Evolutionary conservation across 2,329 filamentous ascomycete genomes (phyloP), one percentile per base, ranked within the genome.

Genomic region (Clarireedia paspali): DNA sequence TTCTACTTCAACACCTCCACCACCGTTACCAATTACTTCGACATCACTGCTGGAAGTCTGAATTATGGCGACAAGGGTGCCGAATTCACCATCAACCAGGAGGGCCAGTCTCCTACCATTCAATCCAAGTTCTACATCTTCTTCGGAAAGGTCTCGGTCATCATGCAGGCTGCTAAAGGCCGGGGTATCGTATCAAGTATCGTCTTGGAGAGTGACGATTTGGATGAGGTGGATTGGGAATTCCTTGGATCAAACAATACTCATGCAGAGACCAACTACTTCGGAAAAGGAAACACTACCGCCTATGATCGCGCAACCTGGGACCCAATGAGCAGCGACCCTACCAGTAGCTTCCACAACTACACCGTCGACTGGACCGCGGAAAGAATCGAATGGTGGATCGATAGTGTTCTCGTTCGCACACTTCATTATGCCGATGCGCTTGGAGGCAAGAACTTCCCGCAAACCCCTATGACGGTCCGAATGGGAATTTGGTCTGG

Each of bases 211-310:
- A 92, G 87, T 50, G 87, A 94, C 63, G 85, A 91, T 64, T 78
- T 92, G 14, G 91, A 95, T 69, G 89, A 95, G 72, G 84, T 95
- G 42, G 91, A 96, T 68, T 92, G 89, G 82, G 89, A 94, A 68
- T 88, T 89, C 67, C 78, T 90, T 57, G 89, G 89, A 47, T 78
- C 78, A 56, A 85, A 89, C 66, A 71, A 74, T 55, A 81, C 76
- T 15, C 72, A 77, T 36, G 86, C 81, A 7, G 78, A 88, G 64
- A 85, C 82, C 63, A 91, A 92, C 74, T 92, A 86, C 73, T 89
- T 88, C 72, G 81, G 83, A 74, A 87, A 89, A 76, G 87, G 87
- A 75, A 74, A 88, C 71, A 83, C 80, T 54, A 79, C 79, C n/a
- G 79, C 79, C 57, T 90, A 84, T 71, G 83, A 90, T 73, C 85